Evolutionary conservation across 306 rosid genomes (phyloP), one percentile per base, ranked within the genome.

Genomic region (Dicorynia guianensis): DNA sequence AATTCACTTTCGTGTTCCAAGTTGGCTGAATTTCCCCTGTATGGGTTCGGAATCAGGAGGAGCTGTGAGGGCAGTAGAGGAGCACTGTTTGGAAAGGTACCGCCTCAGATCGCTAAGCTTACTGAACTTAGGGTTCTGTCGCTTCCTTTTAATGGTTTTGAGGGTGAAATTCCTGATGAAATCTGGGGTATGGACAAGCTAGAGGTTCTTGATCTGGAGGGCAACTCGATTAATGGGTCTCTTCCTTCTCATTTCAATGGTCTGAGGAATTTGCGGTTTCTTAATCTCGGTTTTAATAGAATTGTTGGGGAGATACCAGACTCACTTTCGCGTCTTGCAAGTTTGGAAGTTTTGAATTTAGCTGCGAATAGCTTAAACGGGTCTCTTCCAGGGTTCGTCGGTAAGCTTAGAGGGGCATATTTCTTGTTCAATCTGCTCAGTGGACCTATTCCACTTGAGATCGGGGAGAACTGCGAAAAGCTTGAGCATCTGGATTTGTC

Each of bases 401-500:
- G 98, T 15, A 63, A 78, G 78, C 66, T 93, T 44, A 86, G 78
- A 67, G 93, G 76, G 42, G 97, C 75, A 15, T 90, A 89, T 76
- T 73, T 93, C 60, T 84, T 88, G 12, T 93, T 81, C 67, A 93
- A 93, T 72, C 63, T 48, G 43, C 77, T 93, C 18, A 49, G 81
- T 34, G 98, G 97, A 17, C 47, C 49, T 46, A 76, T 93, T 68
- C 96, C 96, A 1, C 48, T 5, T 44, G 91, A 91, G 82, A 86
- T 93, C 48, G 98, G 98, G 65, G 83, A 81, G 3, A 57, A 76
- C 30, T 93, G 98, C 77, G 83, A 85, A 61, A 85, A 74, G 86
- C 97, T 93, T 49, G 96, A 91, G 87, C 96, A 89, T 87, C 66
- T 91, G 44, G 98, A 93, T 70, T 87, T 93, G 87, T 86, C 98